These are phyloP conservation scores for Colletotrichum karsti DNA, from an alignment of 2,329 filamentous ascomycete species.

Conservation along the genomic window DNA sequence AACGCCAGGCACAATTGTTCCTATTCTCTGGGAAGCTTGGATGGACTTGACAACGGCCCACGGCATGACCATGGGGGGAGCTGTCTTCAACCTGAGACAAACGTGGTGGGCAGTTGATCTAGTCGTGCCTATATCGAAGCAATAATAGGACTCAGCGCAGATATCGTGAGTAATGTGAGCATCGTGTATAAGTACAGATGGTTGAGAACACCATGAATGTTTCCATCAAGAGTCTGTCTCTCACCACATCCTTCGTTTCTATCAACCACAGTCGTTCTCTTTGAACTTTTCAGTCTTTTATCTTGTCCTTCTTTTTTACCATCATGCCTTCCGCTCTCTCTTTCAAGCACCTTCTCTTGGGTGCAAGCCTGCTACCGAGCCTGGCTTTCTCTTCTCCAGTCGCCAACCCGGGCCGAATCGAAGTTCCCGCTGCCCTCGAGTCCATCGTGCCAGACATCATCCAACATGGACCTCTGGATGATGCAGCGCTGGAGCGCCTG, in stretches of 20 bases:
- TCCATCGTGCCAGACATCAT: not conserved
- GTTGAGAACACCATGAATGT: not conserved
- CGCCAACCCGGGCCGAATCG: not conserved
- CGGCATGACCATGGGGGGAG: not conserved
- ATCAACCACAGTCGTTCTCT: not conserved
- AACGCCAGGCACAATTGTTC: not conserved
- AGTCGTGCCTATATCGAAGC: not conserved
- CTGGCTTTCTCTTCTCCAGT: not conserved
- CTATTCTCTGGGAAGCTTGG: not conserved
- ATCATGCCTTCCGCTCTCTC: not conserved
- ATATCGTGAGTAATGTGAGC: not conserved
- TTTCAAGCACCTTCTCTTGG: not conserved
- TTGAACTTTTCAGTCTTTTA: not conserved
- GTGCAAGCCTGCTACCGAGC: not conserved
- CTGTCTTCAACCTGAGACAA: not conserved
- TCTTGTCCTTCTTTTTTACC: not conserved
- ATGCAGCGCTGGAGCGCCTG: not conserved
- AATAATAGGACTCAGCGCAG: not conserved
- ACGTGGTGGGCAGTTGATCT: not conserved
- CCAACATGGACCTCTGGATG: conserved; percentile 4
- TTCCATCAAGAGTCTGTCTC: not conserved
- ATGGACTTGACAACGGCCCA: not conserved
- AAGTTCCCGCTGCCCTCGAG: not conserved
- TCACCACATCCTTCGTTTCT: not conserved
- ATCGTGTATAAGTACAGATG: not conserved